A percentile compares a stretch with the other conserved stretches of the same genome.
These are phyloP conservation scores for Dactylellina parvicollis DNA, from an alignment of 2,329 filamentous ascomycete species.

Conservation along the genomic window DNA sequence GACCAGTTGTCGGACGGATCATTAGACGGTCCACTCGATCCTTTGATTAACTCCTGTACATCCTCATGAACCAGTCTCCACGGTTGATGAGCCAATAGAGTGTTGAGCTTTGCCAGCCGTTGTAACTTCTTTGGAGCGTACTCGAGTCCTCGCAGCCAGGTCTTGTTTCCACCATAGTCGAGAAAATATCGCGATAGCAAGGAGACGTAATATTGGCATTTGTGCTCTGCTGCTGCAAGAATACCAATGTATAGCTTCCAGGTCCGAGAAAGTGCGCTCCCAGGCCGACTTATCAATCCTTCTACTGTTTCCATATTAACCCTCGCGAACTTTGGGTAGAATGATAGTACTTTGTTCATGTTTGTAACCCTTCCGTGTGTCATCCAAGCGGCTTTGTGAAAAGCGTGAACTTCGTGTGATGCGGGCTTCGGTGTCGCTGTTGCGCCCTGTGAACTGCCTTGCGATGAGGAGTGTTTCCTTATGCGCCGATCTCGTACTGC, in stretches of 20 bases:
- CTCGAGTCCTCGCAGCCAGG: conserved; percentile 56
- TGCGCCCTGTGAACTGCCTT: conserved; percentile 38
- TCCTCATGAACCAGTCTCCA: conserved; percentile 55
- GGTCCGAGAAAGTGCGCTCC: conserved; percentile 54
- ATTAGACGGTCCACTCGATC: conserved; percentile 31
- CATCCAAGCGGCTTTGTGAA: conserved; percentile 54
- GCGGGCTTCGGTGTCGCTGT: conserved; percentile 30
- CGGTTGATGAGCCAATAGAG: conserved; percentile 55
- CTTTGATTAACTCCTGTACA: conserved; percentile 56
- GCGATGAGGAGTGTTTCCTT: conserved; percentile 46
- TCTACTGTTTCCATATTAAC: conserved; percentile 55
- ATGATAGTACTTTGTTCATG: conserved; percentile 56
- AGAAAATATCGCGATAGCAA: conserved; percentile 56
- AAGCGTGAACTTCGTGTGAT: conserved; percentile 42
- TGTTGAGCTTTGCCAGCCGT: conserved; percentile 56
- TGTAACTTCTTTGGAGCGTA: conserved; percentile 56
- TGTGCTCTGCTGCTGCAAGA: conserved; percentile 56
- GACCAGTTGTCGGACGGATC: conserved; percentile 55
- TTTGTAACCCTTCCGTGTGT: conserved; percentile 56
- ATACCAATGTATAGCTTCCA: conserved; percentile 58
- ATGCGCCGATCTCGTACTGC: conserved; percentile 36
- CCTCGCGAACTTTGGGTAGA: conserved; percentile 55
- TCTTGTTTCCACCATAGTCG: conserved; percentile 56
- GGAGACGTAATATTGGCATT: conserved; percentile 57
- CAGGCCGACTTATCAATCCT: conserved; percentile 54